Evolutionary conservation across 306 rosid species (phyloP), one percentile per base, ranked within the genome.

Genomic region (Vicia sativa): DNA sequence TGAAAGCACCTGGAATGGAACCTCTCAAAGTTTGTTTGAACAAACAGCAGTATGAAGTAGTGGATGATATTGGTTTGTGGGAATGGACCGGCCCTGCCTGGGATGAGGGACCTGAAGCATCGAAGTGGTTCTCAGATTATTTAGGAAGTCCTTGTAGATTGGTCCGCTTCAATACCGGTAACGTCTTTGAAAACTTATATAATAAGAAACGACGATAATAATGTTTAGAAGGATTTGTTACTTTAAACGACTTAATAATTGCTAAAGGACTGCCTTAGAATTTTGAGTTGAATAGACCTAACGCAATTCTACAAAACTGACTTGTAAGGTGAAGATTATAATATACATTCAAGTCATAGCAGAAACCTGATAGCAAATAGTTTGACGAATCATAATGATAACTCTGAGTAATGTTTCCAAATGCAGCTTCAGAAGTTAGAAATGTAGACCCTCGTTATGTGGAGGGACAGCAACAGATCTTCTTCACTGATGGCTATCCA

Each of bases 11-110:
- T 34, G 93, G 96, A 28, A 92, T 92, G 98, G 74, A 83, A 74
- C 81, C 77, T 77, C 88, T 92, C 13, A 86, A 83, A 77, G 73
- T 92, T 86, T 78, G 87, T 57, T 69, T 90, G 81, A 67, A 44
- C 69, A 67, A 75, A 60, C 86, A 84, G n/a, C n/a, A 84, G 1
- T 71, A 5, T 72, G 74, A 53, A 74, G 81, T 74, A 43, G 57
- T 89, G 25, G 63, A 80, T 62, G 98, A 82, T 66, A 74, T 92
- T 77, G 79, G 90, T 2, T 84, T 87, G 28, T 92, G 96, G 98
- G 98, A 90, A 60, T 92, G 98, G 98, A 78, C 81, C 74, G 98
- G 96, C 28, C 74, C 96, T 72, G 98, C 96, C 8, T 76, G 85
- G 74, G 96, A 90, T 31, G 98, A 90, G 83, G 98, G 98, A 73